phyloP scores from a whole-genome alignment of 1,139 yeast species.

The Candida mesenterica region DNA sequence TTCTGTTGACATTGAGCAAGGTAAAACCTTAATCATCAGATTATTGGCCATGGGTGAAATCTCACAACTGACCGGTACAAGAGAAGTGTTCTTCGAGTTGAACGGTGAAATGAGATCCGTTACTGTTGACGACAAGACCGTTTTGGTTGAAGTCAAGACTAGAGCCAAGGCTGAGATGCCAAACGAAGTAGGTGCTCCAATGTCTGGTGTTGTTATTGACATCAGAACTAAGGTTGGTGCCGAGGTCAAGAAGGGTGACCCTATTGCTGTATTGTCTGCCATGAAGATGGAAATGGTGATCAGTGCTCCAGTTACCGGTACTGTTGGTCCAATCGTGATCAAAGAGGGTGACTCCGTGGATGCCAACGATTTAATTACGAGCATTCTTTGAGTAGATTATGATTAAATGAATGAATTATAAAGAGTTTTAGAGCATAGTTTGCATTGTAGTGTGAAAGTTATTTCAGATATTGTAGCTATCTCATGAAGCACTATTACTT shows the following conservation, averaged over 20 bases:
- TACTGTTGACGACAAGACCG: constrained; percentile 82
- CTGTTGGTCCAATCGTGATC: constrained; percentile 69
- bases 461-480: no score
- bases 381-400: constrained; percentile 21
- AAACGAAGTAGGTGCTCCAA: constrained; percentile 96
- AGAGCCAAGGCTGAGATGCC: constrained; percentile 94
- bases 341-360: constrained; percentile 95
- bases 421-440: constrained; percentile 1
- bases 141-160: constrained; percentile 77
- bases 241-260: constrained; percentile 94
- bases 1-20: constrained; percentile 86
- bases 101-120: constrained; percentile 98
- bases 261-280: constrained; percentile 90
- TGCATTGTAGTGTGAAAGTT: no score
- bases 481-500: no score
- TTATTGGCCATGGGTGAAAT: constrained; percentile 92
- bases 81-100: constrained; percentile 96
- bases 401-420: constrained; percentile 2
- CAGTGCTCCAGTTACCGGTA: constrained; percentile 86
- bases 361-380: constrained; percentile 75
- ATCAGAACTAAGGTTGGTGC: constrained; percentile 84
- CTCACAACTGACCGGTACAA: constrained; percentile 77
- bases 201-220: constrained; percentile 98
- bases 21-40: constrained; percentile 89
- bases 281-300: constrained; percentile 99